Evolutionary conservation across 768 basidiomycete genomes (phyloP), one percentile per base, ranked within the genome.

Genomic region (Brasilioporus rufonigricans): DNA sequence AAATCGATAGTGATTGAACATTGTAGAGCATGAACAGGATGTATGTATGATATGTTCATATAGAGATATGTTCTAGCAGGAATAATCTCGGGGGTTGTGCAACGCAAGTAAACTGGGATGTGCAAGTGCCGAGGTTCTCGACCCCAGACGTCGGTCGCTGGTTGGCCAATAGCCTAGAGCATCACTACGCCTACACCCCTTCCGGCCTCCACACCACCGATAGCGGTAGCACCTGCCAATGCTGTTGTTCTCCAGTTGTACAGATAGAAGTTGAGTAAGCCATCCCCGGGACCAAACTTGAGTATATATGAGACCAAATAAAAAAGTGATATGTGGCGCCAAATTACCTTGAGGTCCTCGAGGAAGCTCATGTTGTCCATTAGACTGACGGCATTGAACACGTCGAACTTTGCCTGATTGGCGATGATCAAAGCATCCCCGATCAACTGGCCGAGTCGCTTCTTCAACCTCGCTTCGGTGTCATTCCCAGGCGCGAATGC

Each of bases 171-270:
- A 11, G 38, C 38, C 73, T 76, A 97, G 32, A 98, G 79, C 96
- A 98, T 98, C 36, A 98, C 94, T 18, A 98, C 85, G 4, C 92
- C 94, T 48, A 98, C 80, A 5, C 92, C 94, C 66, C 75, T 81
- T 41, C 91, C 91, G n/a, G 83, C 76, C n/a, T 77, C 69, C 24
- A 64, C 68, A 33, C 66, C 79, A 2, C 71, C 82, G n/a, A 79
- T 74, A 13, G 76, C 59, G 33, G 73, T 76, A 66, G 89, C 68
- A 43, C 96, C 95, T 36, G 91, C 85, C 53, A 98, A 74, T 2
- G 84, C 79, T 14, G 83, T 74, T 13, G 93, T 95, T 56, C 89
- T 80, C 92, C 94, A 99, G 72, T 99, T 99, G 75, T 97, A 98
- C 54, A 95, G 69, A 68, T 95, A 95, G 68, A 84, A 96, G 71